Evolutionary conservation across 495 filamentous ascomycete species (phyloP).

Genomic region (Podospora sp.): DNA sequence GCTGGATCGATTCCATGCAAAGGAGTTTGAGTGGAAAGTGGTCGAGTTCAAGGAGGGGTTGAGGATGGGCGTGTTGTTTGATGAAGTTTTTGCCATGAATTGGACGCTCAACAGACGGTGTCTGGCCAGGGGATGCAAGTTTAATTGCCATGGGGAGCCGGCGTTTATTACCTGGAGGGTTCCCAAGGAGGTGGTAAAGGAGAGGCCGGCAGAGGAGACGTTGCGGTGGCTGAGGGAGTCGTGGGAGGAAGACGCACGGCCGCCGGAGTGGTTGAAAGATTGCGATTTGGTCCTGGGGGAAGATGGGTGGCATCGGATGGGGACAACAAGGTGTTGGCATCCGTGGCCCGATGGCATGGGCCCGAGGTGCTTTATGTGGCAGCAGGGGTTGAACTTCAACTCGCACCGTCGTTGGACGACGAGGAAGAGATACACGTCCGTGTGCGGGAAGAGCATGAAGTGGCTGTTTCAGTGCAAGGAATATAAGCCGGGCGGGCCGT

Average conservation of each 20-base stretch:
- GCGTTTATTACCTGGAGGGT: background rate
- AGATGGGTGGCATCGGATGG: background rate
- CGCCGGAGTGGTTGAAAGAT: background rate
- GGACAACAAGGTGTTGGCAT: background rate
- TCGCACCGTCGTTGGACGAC: background rate
- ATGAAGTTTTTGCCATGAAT: conserved; percentile 6
- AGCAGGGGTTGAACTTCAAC: background rate
- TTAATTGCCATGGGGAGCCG: background rate
- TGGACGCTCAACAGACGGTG: background rate
- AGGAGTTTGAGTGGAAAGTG: background rate
- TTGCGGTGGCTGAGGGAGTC: background rate
- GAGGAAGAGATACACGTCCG: background rate
- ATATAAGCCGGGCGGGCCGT: background rate
- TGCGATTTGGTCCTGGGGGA: background rate
- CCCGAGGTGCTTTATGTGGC: background rate
- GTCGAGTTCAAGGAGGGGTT: conserved; percentile 1
- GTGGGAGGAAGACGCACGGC: background rate
- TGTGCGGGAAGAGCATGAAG: background rate
- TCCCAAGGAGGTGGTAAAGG: background rate
- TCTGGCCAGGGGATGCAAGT: background rate
- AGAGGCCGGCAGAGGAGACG: background rate
- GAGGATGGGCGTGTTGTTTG: conserved; percentile 17
- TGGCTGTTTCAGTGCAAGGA: conserved; percentile 3
- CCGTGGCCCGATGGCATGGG: conserved; percentile 1
- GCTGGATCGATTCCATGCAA: background rate